Base-by-base conservation (phyloP, 2,329 filamentous ascomycete genomes). In the Aureobasidium vineae region DNA sequence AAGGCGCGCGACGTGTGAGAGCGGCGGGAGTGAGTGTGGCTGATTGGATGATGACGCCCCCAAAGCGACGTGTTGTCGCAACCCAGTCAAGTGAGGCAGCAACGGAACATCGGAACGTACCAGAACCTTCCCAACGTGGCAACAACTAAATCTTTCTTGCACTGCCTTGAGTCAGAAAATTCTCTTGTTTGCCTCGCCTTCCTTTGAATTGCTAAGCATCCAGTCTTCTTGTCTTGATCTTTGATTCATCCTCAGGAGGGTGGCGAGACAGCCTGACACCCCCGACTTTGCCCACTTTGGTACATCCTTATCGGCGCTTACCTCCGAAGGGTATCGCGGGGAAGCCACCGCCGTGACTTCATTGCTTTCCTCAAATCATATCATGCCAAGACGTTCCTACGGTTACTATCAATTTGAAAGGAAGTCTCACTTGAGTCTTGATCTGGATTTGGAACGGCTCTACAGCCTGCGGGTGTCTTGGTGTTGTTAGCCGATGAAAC, bases 111-210 rank as follows among this genome's bases (percentile, higher is more conserved):
- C 65, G 65, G 65, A 63, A 63, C 26, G 23, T 33, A 40, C 65
- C 45, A 60, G 65, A 67, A 67, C 59, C 57, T 67, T 67, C 65
- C 59, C 38, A 45, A 28, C 49, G 47, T 56, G 38, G 49, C 61
- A 56, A 65, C 21, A 36, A 47, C 1, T 56, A 19, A 33, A 11
- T 60, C 7, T 53, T 45, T 36, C 36, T 13, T 53, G 26, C 60
- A 53, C 36, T 21, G 31, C n/a, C 49, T 28, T 28, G 11, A 36
- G 2, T 38, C 60, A 38, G 11, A 31, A 33, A 43, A 16, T 63
- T 63, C 15, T 63, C 47, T 63, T 56, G 28, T 50, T 33, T 40
- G 38, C 26, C 47, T 65, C n/a, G 50, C 61, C 50, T 56, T 26
- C 15, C 2, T 38, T 19, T 53, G 23, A 43, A 21, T 52, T 49